Evolutionary conservation across 495 filamentous ascomycete species (phyloP).

Genomic region (Lasiosphaeriaceae sp.): DNA sequence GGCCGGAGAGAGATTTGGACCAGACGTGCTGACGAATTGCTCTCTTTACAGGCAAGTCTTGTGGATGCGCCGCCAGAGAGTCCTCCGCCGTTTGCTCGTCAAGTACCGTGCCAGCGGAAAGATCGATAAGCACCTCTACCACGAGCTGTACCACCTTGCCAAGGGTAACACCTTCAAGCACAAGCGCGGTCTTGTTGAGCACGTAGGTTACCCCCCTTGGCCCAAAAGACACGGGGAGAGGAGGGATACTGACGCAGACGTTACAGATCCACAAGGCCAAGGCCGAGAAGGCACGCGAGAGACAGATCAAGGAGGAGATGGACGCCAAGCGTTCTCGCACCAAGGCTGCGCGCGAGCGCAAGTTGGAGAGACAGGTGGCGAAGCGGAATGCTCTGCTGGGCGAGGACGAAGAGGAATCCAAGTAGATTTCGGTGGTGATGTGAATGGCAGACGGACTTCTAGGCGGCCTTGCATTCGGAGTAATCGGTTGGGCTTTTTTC

Average conservation of each 20-base stretch:
- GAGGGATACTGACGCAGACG: constrained; percentile 15
- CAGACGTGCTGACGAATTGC: constrained; percentile 25
- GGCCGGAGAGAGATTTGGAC: constrained; percentile 6
- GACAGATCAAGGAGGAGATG: constrained; percentile 96
- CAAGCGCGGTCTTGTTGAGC: constrained; percentile 98
- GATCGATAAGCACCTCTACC: constrained; percentile 99
- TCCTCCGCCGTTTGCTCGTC: constrained; percentile 96
- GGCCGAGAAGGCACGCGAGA: constrained; percentile 96
- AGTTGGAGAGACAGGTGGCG: constrained; percentile 76
- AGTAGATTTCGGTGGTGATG: constrained; percentile 32
- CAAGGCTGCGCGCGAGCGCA: constrained; percentile 98
- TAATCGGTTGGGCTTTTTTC: constrained; percentile 53
- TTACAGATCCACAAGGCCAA: constrained; percentile 97
- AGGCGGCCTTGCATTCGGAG: constrained; percentile 53
- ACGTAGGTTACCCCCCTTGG: constrained; percentile 65
- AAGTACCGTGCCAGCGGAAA: constrained; percentile 99
- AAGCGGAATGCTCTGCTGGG: constrained; percentile 83
- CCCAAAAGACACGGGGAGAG: too few species aligned
- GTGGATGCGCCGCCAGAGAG: constrained; percentile 99
- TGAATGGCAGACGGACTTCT: constrained; percentile 36
- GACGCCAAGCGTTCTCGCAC: constrained; percentile 99
- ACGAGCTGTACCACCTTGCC: constrained; percentile 98
- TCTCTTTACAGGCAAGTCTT: constrained; percentile 69
- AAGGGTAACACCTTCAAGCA: constrained; percentile 99
- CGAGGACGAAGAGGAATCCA: constrained; percentile 63